These are phyloP conservation scores for Paracoccidioides brasiliensis DNA, from an alignment of 2,329 filamentous ascomycete genomes.

Conservation along the genomic window DNA sequence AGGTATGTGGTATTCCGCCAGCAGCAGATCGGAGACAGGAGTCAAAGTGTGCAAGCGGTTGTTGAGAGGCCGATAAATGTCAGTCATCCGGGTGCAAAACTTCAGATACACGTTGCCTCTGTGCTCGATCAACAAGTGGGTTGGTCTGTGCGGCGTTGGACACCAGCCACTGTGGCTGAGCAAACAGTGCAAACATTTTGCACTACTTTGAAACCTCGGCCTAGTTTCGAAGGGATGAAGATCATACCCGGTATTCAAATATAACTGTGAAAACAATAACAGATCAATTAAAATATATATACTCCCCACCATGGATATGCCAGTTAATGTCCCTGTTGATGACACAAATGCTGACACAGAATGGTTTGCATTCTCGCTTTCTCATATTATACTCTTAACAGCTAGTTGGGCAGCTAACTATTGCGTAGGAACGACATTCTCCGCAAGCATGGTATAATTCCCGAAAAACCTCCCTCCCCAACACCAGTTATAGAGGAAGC, in stretches of 20 bases:
- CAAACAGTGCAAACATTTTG: slow-evolving; percentile 10
- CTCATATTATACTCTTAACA: slow-evolving; percentile 2
- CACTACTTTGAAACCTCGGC: neutral
- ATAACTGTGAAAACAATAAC: neutral
- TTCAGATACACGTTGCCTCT: slow-evolving; percentile 12
- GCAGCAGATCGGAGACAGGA: neutral
- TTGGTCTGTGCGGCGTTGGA: slow-evolving; percentile 7
- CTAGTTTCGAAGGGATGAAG: too few species aligned
- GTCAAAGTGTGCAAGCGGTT: neutral
- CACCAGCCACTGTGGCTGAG: slow-evolving; percentile 13
- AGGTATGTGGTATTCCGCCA: neutral
- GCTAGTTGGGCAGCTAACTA: slow-evolving; percentile 6
- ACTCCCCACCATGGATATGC: slow-evolving; percentile 40
- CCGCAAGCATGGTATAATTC: slow-evolving; percentile 89
- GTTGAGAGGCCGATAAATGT: neutral
- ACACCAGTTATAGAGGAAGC: slow-evolving; percentile 95
- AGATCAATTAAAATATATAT: slow-evolving; percentile 7
- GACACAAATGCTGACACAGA: slow-evolving; percentile 96
- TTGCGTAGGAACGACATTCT: slow-evolving; percentile 87
- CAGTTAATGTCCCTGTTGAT: slow-evolving; percentile 70
- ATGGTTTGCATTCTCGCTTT: slow-evolving; percentile 48
- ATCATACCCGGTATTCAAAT: too few species aligned
- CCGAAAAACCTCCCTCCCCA: slow-evolving; percentile 92
- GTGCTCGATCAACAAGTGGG: slow-evolving; percentile 1
- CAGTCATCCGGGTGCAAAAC: neutral